A percentile compares a stretch with the other conserved stretches of the same genome.
Evolutionary conservation across 2,329 filamentous ascomycete species (phyloP).

Genomic region (Xylariales sp.): DNA sequence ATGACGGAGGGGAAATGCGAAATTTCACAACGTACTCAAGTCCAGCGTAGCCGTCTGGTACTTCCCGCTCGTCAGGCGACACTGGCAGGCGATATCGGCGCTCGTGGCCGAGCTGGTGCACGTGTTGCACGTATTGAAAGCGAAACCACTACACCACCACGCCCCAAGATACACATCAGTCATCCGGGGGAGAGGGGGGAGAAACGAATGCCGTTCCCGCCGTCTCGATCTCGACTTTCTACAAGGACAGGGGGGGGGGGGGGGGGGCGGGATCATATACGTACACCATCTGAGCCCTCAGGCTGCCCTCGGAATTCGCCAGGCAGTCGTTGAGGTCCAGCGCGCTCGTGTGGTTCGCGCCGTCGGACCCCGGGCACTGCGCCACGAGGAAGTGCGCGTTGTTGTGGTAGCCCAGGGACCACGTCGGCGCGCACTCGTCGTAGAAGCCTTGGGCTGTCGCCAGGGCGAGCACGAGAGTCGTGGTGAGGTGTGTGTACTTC

Average conservation of each 20-base stretch:
- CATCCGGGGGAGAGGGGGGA: too few species aligned
- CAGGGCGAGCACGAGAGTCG: not conserved
- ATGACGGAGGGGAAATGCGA: not conserved
- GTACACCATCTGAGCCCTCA: not conserved
- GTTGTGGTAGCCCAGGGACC: conserved; percentile 4
- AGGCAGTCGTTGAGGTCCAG: conserved; percentile 6
- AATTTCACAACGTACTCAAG: conserved; percentile 2
- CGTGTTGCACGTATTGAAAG: conserved; percentile 7
- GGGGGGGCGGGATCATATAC: too few species aligned
- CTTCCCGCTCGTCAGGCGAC: not conserved
- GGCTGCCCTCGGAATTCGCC: conserved; percentile 1
- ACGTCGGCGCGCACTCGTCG: not conserved
- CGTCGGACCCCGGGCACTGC: not conserved
- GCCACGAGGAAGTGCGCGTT: conserved; percentile 1
- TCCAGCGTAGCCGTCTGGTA: conserved; percentile 2
- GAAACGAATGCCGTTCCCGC: too few species aligned
- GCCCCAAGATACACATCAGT: too few species aligned
- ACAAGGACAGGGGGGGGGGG: too few species aligned
- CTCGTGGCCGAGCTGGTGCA: conserved; percentile 1
- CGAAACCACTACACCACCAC: conserved; percentile 4
- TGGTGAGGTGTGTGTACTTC: not conserved
- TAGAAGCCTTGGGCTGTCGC: conserved; percentile 3
- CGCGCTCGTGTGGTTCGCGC: not conserved
- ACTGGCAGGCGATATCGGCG: conserved; percentile 5
- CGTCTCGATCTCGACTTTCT: too few species aligned